Evolutionary conservation across 768 basidiomycete species (phyloP), one percentile per base, ranked within the genome.

Genomic region (Chalciporus piperatus): DNA sequence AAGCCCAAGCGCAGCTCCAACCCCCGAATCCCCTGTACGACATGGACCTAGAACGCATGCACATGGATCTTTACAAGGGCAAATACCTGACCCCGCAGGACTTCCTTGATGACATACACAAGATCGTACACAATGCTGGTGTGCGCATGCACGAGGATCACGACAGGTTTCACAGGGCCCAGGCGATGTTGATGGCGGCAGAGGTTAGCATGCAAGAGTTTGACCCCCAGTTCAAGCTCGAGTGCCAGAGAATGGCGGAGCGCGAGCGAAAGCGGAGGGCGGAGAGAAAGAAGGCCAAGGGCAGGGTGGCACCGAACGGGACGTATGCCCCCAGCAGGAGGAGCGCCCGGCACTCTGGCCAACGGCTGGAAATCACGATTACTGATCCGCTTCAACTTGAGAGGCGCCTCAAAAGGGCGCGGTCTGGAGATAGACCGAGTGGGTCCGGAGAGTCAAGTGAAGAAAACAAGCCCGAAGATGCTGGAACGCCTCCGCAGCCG

Each of bases 11-110:
- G 25, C 70, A 69, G 39, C 59, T 61, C 38, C 74, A 68, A 41
- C 75, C 59, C 23, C 70, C 68, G 14, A 50, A 59, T 11, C 72
- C 73, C 8, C 72, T 94, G 16, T 90, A 82, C 63, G 84, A 95
- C 62, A 86, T 98, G 78, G 94, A 98, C 66, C 76, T 98, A 33
- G 97, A 98, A 61, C 83, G 80, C 56, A 92, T 99, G 82, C 89
- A 95, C 59, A 74, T 76, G 20, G 84, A 90, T 48, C 76, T 99
- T 19, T 92, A 90, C 75, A 85, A 82, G 63, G 84, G 84, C 37
- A 82, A 84, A 37, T 99, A 98, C 65, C 81, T 92, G 25, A 92
- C 92, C 0, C 89, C 92, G 0, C 82, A 85, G 50, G 86, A 91
- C 49, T 97, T 99, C 75, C 78, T 98, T 8, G 81, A 85, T 41